phyloP scores from a whole-genome alignment of 2,329 filamentous ascomycete species.

The Fusarium liriodendri region DNA sequence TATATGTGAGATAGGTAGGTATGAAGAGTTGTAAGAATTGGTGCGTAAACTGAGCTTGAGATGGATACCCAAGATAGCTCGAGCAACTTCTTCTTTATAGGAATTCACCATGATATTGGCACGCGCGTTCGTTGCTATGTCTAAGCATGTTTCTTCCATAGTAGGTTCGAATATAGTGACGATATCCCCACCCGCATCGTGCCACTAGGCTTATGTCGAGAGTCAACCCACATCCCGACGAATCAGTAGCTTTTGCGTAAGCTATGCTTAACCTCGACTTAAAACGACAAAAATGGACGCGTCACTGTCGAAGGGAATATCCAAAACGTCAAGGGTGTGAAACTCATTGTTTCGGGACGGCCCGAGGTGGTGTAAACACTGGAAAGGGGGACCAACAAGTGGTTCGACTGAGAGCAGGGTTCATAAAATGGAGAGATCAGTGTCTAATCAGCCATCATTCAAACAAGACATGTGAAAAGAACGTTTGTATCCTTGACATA shows the following conservation, averaged over 20 bases:
- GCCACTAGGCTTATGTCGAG: background rate
- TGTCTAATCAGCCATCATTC: too few species aligned
- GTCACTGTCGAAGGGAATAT: background rate
- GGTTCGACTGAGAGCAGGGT: background rate
- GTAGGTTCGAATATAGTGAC: background rate
- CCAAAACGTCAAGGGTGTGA: background rate
- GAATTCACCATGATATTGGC: background rate
- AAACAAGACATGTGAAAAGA: too few species aligned
- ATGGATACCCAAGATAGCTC: background rate
- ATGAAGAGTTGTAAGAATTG: background rate
- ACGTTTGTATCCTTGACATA: background rate
- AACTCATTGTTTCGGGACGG: background rate
- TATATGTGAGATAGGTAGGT: background rate
- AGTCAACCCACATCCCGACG: slow-evolving; percentile 7
- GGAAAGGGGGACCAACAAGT: background rate
- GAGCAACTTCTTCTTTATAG: background rate
- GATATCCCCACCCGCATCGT: background rate
- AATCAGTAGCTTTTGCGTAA: slow-evolving; percentile 15
- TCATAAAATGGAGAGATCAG: background rate
- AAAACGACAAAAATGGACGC: background rate
- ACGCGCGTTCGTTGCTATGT: background rate
- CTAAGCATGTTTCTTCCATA: background rate
- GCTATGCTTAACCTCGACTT: background rate
- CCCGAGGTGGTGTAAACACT: background rate
- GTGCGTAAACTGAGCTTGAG: background rate